Evolutionary conservation across 2,329 filamentous ascomycete genomes (phyloP).

Genomic region (Metarhizium brunneum): DNA sequence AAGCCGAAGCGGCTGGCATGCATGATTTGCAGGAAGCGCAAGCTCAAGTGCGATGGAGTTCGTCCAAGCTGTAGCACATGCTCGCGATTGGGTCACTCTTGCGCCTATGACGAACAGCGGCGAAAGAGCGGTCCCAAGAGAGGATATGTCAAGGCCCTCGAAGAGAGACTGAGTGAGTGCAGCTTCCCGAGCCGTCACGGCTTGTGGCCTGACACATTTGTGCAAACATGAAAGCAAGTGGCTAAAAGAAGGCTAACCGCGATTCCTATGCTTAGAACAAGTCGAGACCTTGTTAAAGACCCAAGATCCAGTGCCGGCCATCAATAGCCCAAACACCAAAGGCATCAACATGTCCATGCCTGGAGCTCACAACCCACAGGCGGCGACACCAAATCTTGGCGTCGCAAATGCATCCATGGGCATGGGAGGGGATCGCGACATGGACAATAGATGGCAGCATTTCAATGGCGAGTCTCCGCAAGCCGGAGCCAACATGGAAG

Average conservation of each 20-base stretch:
- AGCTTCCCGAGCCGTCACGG: neutral
- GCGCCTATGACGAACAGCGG: conserved; percentile 84
- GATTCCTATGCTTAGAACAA: conserved; percentile 53
- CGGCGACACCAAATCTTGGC: conserved; percentile 19
- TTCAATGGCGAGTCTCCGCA: conserved; percentile 46
- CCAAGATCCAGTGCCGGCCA: conserved; percentile 37
- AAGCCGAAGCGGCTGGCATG: conserved; percentile 92
- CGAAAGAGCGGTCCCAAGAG: conserved; percentile 92
- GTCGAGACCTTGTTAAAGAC: conserved; percentile 85
- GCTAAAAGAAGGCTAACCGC: conserved; percentile 2
- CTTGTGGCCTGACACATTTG: neutral
- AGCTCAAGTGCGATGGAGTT: conserved; percentile 79
- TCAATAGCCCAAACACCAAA: conserved; percentile 19
- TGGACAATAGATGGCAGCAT: conserved; percentile 44
- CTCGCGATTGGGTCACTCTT: conserved; percentile 74
- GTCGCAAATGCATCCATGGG: conserved; percentile 37
- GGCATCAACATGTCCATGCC: conserved; percentile 18
- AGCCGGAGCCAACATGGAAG: conserved; percentile 35
- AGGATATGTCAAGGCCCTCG: conserved; percentile 88
- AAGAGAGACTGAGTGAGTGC: conserved; percentile 76
- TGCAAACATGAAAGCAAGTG: neutral
- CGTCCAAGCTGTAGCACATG: conserved; percentile 85
- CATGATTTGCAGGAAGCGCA: conserved; percentile 86
- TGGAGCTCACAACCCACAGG: conserved; percentile 13
- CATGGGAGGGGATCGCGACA: conserved; percentile 36